Evolutionary conservation across 352 stramenopile genomes (phyloP).

Genomic region (Pythium brachiatum): DNA sequence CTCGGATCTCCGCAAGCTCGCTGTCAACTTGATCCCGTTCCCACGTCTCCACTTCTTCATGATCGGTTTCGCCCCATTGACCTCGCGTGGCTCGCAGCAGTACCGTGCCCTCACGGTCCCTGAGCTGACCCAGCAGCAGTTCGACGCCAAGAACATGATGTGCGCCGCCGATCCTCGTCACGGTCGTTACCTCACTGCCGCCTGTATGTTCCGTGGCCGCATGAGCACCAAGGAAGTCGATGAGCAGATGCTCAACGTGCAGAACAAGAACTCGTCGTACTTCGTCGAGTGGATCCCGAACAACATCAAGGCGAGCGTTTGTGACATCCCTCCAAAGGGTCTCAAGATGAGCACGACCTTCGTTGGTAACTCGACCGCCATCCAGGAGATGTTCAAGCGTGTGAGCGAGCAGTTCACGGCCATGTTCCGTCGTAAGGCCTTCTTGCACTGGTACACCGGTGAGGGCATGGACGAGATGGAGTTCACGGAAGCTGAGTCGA

Average conservation of each 20-base stretch:
- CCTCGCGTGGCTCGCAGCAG: conserved; percentile 94
- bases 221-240: conserved; percentile 99
- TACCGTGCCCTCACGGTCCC: conserved; percentile 97
- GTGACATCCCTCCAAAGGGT: conserved; percentile 97
- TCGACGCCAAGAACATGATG: conserved; percentile 99
- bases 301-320: conserved; percentile 99
- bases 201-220: conserved; percentile 99
- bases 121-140: conserved; percentile 98
- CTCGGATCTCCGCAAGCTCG: conserved; percentile 98
- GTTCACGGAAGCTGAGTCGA: conserved; percentile 99
- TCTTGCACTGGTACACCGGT: conserved; percentile 99
- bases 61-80: conserved; percentile 98
- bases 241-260: conserved; percentile 99
- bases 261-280: conserved; percentile 99
- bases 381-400: conserved; percentile 99
- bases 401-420: conserved; percentile 99
- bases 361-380: conserved; percentile 98
- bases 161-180: conserved; percentile 98
- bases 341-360: conserved; percentile 99
- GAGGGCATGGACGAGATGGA: conserved; percentile 99
- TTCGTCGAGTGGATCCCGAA: conserved; percentile 99
- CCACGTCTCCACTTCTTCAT: conserved; percentile 99
- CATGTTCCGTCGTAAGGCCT: conserved; percentile 99
- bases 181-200: conserved; percentile 98
- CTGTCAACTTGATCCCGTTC: conserved; percentile 99